Conservation (phyloP, 1,284 basidiomycete genomes). For the Amylostereum areolatum region DNA sequence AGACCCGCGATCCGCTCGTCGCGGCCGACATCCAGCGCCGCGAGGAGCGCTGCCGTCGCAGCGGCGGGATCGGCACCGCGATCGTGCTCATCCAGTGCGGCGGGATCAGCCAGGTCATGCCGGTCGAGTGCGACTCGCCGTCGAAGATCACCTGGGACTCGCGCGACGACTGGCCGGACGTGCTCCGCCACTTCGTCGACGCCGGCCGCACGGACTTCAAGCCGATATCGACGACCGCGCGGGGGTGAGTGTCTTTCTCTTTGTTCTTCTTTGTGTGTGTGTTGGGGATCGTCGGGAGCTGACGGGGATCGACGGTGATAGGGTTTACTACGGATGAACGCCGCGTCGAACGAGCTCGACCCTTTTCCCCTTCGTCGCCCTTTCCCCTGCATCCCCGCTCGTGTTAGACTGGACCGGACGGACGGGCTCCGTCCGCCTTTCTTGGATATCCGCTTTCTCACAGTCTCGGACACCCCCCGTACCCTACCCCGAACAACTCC, state of each 20-base stretch:
- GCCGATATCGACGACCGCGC: constrained; percentile 66
- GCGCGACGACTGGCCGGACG: constrained; percentile 63
- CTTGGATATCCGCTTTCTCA: no score
- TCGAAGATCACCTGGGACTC: constrained; percentile 66
- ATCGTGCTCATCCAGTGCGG: constrained; percentile 72
- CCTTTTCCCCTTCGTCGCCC: no score
- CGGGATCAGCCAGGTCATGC: constrained; percentile 71
- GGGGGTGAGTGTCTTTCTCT: constrained; percentile 49
- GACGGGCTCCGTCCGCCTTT: no score
- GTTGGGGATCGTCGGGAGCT: constrained; percentile 4
- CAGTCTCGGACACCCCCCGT: no score
- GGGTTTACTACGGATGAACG: constrained; percentile 32
- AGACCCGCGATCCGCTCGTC: constrained; percentile 61
- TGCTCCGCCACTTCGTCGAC: constrained; percentile 64
- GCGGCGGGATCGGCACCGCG: constrained; percentile 66
- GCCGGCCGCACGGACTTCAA: constrained; percentile 71
- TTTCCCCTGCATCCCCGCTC: no score
- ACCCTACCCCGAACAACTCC: no score
- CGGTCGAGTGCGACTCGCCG: constrained; percentile 74
- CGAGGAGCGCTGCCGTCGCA: constrained; percentile 66
- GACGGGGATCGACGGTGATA: constrained; percentile 12
- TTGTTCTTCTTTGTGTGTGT: background rate
- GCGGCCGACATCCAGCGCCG: constrained; percentile 67
- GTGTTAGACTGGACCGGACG: no score
- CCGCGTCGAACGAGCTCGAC: no score